These are phyloP conservation scores for Candida bentonensis DNA, from an alignment of 805 yeast genomes.

Conservation along the genomic window DNA sequence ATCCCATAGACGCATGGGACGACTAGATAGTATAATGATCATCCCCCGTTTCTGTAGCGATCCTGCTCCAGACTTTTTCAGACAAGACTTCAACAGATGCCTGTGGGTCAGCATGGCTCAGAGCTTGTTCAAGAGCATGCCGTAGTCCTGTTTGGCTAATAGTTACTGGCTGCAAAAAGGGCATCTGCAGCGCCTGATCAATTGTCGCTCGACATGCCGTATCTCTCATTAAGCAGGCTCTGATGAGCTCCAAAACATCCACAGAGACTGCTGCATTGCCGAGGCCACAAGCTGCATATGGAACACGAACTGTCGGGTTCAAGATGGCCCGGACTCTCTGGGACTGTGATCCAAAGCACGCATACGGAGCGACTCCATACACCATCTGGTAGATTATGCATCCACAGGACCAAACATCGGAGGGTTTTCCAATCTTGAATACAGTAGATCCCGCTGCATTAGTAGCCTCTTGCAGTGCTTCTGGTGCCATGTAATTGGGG, in stretches of 20 bases:
- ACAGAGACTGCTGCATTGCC: neutral
- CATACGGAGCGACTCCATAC: conserved; percentile 82
- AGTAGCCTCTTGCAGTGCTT: conserved; percentile 56
- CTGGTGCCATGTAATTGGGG: conserved; percentile 97
- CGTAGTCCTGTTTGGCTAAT: neutral
- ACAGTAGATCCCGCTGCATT: conserved; percentile 23
- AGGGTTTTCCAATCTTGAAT: conserved; percentile 79
- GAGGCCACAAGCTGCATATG: neutral
- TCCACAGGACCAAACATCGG: conserved; percentile 97
- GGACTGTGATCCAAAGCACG: conserved; percentile 23
- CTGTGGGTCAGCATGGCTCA: too few relatives aligned
- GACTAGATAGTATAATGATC: conserved; percentile 7
- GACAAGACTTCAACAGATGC: too few relatives aligned
- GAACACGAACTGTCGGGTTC: neutral
- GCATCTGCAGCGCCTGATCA: neutral
- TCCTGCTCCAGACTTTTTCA: too few relatives aligned
- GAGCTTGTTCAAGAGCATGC: too few relatives aligned
- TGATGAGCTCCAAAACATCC: neutral
- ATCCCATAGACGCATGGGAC: conserved; percentile 89
- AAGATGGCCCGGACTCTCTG: neutral
- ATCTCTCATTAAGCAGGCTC: neutral
- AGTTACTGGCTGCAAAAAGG: neutral
- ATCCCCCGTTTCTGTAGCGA: too few relatives aligned
- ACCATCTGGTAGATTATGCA: conserved; percentile 92
- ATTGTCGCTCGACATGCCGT: neutral